Conservation (phyloP, 139 green algal species). For the Coelastrella sp. region DNA sequence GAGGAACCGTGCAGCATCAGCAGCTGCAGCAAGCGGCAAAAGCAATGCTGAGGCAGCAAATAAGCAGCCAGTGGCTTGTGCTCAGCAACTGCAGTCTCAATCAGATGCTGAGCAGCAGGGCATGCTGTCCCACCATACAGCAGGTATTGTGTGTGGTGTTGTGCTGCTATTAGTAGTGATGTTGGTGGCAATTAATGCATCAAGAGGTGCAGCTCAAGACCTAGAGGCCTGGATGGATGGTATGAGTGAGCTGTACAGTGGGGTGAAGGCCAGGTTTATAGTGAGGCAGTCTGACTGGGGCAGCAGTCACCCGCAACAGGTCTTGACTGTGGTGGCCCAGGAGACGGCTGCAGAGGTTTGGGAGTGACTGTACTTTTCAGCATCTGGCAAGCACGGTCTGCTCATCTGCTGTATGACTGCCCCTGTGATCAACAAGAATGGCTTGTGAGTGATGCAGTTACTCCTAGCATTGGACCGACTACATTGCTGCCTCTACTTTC, state of each 20-base stretch:
- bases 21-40: background rate
- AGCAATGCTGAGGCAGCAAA: background rate
- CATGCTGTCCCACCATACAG: background rate
- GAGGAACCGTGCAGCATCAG: background rate
- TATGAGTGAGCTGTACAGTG: background rate
- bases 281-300: background rate
- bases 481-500: too few species aligned
- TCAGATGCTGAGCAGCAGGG: background rate
- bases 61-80: background rate
- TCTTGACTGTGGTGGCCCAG: background rate
- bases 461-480: too few species aligned
- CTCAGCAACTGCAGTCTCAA: background rate
- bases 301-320: background rate
- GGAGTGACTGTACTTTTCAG: too few species aligned
- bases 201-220: background rate
- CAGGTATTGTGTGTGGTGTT: background rate
- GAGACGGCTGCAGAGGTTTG: background rate
- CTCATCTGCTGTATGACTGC: too few species aligned
- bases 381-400: too few species aligned
- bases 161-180: background rate
- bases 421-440: too few species aligned
- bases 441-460: too few species aligned
- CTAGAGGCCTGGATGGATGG: background rate
- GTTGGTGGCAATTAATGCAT: background rate
- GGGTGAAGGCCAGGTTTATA: background rate